Evolutionary conservation across 1,284 basidiomycete species (phyloP), one percentile per base, ranked within the genome.

Genomic region (Tilletiopsis washingtonensis): DNA sequence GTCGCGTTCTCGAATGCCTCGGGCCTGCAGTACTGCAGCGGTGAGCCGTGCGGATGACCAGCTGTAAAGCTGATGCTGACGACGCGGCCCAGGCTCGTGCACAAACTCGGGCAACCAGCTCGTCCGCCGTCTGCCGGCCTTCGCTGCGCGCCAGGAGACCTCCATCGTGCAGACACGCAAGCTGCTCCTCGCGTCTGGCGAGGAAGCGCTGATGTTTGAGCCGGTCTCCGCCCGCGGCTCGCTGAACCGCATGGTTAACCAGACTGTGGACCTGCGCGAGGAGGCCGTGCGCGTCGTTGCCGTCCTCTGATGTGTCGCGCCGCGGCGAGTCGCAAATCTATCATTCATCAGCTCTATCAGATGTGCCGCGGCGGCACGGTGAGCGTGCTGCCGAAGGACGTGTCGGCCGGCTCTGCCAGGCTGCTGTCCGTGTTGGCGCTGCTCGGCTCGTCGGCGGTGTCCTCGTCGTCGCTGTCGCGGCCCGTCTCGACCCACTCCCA

Each of bases 401-500:
- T n/a, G n/a, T n/a, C n/a, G n/a, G n/a, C n/a, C n/a, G n/a, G n/a
- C n/a, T n/a, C n/a, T n/a, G n/a, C n/a, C n/a, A n/a, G n/a, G n/a
- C n/a, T n/a, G n/a, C n/a, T n/a, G n/a, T n/a, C n/a, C n/a, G n/a
- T n/a, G n/a, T n/a, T n/a, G n/a, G n/a, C n/a, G n/a, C n/a, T n/a
- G n/a, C n/a, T n/a, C n/a, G n/a, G n/a, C n/a, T n/a, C n/a, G n/a
- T n/a, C n/a, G n/a, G n/a, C n/a, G n/a, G n/a, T n/a, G n/a, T n/a
- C 29, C 11, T 46, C 44, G 4, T 47, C 46, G 3, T 44, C 43
- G 12, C 39, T 34, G 37, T 47, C 34, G 23, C 26, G 32, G 17
- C 43, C 43, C 7, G 23, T 37, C 17, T 47, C 46, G 21, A 67
- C 26, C 72, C 69, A 73, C 45, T 64, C 57, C 64, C 66, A 69